Evolutionary conservation across 2,329 filamentous ascomycete genomes (phyloP).

Genomic region (Pseudogymnoascus sp.): DNA sequence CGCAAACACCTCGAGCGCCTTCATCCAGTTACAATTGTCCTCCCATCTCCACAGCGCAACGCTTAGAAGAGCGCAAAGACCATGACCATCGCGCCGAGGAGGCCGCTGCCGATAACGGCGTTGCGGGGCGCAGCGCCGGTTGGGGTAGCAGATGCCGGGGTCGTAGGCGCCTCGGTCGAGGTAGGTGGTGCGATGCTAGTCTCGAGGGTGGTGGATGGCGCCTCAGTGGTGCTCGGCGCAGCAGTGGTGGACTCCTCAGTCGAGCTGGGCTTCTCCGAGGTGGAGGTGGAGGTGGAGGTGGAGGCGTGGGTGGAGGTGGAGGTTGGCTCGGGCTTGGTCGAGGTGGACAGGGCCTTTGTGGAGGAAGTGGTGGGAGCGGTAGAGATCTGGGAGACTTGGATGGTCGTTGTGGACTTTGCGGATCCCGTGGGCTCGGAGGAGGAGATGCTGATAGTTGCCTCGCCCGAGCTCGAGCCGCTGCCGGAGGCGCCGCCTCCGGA

Average conservation of each 20-base stretch:
- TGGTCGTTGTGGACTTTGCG: not conserved
- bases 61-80: not conserved
- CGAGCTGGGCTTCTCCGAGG: not conserved
- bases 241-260: not conserved
- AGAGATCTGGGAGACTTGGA: not conserved
- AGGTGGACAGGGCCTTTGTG: not conserved
- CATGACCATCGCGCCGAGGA: not conserved
- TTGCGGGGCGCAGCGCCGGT: not conserved
- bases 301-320: not conserved
- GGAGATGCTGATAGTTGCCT: not conserved
- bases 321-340: not conserved
- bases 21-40: not conserved
- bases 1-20: not conserved
- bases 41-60: not conserved
- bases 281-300: not conserved
- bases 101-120: not conserved
- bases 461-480: not conserved
- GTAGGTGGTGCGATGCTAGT: not conserved
- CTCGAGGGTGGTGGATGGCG: not conserved
- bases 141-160: not conserved
- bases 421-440: not conserved
- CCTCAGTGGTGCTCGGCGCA: not conserved
- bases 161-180: not conserved
- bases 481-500: not conserved
- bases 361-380: not conserved